Base-by-base conservation (phyloP, 192 early-diverging fungal genomes). In the Geranomyces michiganensis region DNA sequence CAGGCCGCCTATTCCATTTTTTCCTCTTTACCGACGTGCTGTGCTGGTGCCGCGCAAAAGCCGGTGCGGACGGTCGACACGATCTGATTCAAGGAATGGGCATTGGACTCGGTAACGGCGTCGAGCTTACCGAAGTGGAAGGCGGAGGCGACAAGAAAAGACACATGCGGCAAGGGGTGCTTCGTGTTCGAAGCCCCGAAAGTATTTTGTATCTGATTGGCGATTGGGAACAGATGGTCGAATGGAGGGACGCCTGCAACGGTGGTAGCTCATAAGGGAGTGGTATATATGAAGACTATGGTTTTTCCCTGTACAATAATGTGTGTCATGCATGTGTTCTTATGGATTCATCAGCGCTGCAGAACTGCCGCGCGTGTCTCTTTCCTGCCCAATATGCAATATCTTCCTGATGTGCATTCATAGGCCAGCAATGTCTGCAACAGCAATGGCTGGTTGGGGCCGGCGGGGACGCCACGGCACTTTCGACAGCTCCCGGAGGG, bases 11-110 rank as follows among this genome's bases (percentile, higher is more conserved):
- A 26, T 80, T 76, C 56, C 43, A 59, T 67, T 74, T 82, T 48
- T 70, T 81, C 58, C 63, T 85, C 27, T 85, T 82, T 56, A 66
- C 74, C 1, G 83, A 85, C 66, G 63, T 80, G 59, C 58, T 85
- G 26, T 80, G 81, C 66, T 85, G 83, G 83, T 82, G 81, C 44
- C 68, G 56, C 22, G 43, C 59, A 7, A 58, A 62, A 31, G 21
- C 58, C 8, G 60, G 44, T 22, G 29, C 49, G 6, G 66, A 74
- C 24, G 73, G 73, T 17, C 65, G 68, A 32, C 56, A 62, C 55
- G 73, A 74, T 14, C 31, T 74, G 31, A 44, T 74, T 8, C 32
- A 29, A 24, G 73, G 64, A 12, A 58, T 74, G 30, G 48, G 56
- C 6, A 45, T 74, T n/a, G 33, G 19, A 9, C 46, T 66, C n/a